Conservation (phyloP, 441 rosid species). For the Daphne laureola region DNA sequence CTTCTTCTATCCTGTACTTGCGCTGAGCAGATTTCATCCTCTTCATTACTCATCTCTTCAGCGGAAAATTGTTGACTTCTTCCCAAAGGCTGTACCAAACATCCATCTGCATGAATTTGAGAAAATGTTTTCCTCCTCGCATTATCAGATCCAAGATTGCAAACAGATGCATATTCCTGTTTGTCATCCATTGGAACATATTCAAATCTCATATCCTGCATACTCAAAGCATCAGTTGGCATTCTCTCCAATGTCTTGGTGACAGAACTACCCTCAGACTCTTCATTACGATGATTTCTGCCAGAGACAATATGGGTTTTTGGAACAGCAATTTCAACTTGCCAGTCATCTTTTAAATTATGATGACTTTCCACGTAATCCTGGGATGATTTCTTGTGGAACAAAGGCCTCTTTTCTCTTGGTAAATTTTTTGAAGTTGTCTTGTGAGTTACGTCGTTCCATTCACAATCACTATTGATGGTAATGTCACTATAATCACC, state of each 20-base stretch:
- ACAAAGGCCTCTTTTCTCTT: constrained; percentile 48
- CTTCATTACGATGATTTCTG: constrained; percentile 48
- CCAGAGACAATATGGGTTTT: constrained; percentile 31
- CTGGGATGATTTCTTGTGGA: constrained; percentile 37
- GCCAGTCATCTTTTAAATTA: constrained; percentile 62
- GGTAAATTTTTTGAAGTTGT: constrained; percentile 35
- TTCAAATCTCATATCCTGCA: constrained; percentile 42
- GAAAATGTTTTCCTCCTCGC: constrained; percentile 44
- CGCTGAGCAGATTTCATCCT: constrained; percentile 35
- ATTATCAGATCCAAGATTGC: constrained; percentile 36
- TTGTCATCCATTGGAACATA: constrained; percentile 52
- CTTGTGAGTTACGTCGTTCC: constrained; percentile 38
- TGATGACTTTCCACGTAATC: constrained; percentile 30
- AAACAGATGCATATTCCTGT: constrained; percentile 49
- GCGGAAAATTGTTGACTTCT: constrained; percentile 37
- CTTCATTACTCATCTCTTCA: constrained; percentile 37
- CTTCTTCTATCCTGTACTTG: constrained; percentile 52
- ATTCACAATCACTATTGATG: constrained; percentile 37
- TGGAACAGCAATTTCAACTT: constrained; percentile 67
- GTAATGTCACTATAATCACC: constrained; percentile 49
- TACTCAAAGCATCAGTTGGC: constrained; percentile 29
- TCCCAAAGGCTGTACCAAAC: constrained; percentile 29
- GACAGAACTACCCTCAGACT: constrained; percentile 72
- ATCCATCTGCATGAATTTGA: constrained; percentile 31
- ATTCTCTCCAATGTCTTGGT: constrained; percentile 51